phyloP scores from a whole-genome alignment of 768 basidiomycete genomes.

The Tricholoma terreum region DNA sequence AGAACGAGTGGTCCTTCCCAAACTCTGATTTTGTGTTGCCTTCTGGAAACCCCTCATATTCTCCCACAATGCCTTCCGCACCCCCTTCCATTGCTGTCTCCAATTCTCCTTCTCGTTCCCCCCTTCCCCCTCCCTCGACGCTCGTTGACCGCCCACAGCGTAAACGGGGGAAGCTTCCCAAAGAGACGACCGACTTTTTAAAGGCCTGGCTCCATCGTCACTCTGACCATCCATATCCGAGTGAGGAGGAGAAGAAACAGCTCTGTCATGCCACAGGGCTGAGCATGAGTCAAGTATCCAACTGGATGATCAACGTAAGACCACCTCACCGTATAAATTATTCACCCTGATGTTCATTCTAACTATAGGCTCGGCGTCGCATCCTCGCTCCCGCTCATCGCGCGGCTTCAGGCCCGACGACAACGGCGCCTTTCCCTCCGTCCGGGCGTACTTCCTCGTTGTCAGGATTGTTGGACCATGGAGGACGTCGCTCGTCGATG shows the following conservation, averaged over 20 bases:
- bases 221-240: conserved; percentile 86
- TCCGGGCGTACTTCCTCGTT: conserved; percentile 42
- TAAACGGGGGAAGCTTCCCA: conserved; percentile 85
- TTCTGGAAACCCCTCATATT: conserved; percentile 36
- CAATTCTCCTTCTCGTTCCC: conserved; percentile 52
- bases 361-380: conserved; percentile 66
- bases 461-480: conserved; percentile 38
- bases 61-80: conserved; percentile 44
- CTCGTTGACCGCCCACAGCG: conserved; percentile 76
- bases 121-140: conserved; percentile 50
- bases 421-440: conserved; percentile 69
- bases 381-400: conserved; percentile 82
- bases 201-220: conserved; percentile 88
- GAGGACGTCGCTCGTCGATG: conserved; percentile 61
- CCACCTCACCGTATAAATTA: conserved; percentile 7
- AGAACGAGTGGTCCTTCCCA: conserved; percentile 72
- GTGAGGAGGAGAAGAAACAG: conserved; percentile 89
- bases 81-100: conserved; percentile 41
- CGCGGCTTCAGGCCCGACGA: conserved; percentile 72
- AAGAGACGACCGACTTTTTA: conserved; percentile 86
- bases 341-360: conserved; percentile 11
- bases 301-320: conserved; percentile 88
- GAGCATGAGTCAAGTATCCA: conserved; percentile 87
- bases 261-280: conserved; percentile 82
- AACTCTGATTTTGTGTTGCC: conserved; percentile 55